Evolutionary conservation across 331 rosid genomes (phyloP), one percentile per base, ranked within the genome.

Genomic region (Rosa hybrid): DNA sequence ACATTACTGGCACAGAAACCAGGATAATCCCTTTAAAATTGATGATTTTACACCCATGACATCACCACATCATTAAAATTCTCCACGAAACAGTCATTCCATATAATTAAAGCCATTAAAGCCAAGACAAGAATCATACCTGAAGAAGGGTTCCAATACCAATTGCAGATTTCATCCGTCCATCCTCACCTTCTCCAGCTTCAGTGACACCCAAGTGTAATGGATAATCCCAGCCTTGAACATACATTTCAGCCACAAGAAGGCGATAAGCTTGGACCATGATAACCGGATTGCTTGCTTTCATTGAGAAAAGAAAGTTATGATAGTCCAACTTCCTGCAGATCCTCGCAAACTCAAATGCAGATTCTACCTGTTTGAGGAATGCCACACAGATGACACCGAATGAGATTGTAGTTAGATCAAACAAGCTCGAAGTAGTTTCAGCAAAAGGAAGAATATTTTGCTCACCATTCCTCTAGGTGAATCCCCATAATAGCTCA

Each of bases 111-210:
- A n/a, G n/a, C n/a, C n/a, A n/a, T n/a, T n/a, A n/a, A n/a, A n/a
- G n/a, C n/a, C n/a, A n/a, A 82, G 79, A 77, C 20, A 48, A 75
- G n/a, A 60, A 76, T 25, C 56, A 62, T 86, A 96, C 99, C 99
- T 91, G 97, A 83, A 96, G 99, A 82, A 96, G 99, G 86, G 99
- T 96, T 72, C 99, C 99, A 63, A 96, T 96, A 62, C 99, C 98
- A 84, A 96, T 93, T 67, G 99, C 99, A 82, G 98, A 96, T 84
- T 96, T 96, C 99, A 96, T 96, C 67, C 98, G 85, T 72, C 99
- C 99, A 76, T 96, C 99, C 88, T 96, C 99, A 85, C 99, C 99
- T 86, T 96, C 99, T 84, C 99, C 99, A 56, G 99, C 99, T 92
- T 96, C 99, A 82, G 99, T 96, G 77, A 96, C 99, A 75, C 99